phyloP scores from a whole-genome alignment of 2,329 filamentous ascomycete genomes.

The Hypoxylon sp. region DNA sequence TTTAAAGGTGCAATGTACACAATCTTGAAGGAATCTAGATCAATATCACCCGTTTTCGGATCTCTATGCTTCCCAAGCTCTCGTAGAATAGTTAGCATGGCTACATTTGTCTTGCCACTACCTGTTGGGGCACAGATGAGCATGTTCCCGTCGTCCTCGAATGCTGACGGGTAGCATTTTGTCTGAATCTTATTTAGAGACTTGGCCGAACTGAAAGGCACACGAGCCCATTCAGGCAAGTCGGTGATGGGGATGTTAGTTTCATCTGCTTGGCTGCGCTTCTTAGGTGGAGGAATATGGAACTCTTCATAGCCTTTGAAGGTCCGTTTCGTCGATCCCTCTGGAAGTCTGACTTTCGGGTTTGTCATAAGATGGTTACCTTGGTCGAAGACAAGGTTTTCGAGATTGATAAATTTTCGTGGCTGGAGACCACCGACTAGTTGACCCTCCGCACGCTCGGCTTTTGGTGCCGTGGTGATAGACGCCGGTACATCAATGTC shows the following conservation, averaged over 20 bases:
- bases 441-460: constrained; percentile 74
- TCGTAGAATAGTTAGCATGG: constrained; percentile 95
- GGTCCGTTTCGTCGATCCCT: constrained; percentile 93
- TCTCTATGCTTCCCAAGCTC: constrained; percentile 97
- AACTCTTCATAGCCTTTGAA: constrained; percentile 99
- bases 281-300: constrained; percentile 93
- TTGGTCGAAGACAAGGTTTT: constrained; percentile 97
- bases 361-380: constrained; percentile 99
- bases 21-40: constrained; percentile 97
- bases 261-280: constrained; percentile 84
- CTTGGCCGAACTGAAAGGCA: constrained; percentile 87
- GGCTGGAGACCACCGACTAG: constrained; percentile 89
- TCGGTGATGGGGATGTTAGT: constrained; percentile 86
- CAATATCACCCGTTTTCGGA: constrained; percentile 90
- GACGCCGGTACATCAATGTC: constrained; percentile 83
- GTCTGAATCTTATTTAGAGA: constrained; percentile 96
- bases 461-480: constrained; percentile 65
- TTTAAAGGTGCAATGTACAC: constrained; percentile 98
- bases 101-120: constrained; percentile 98
- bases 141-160: constrained; percentile 96
- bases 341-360: constrained; percentile 90
- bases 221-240: constrained; percentile 91
- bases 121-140: constrained; percentile 97
- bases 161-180: constrained; percentile 91
- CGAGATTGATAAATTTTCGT: constrained; percentile 88